A percentile compares a stretch with the other conserved stretches of the same genome.
Evolutionary conservation across 371 early-diverging fungal genomes (phyloP).

Genomic region (Haplosporangium sp.): DNA sequence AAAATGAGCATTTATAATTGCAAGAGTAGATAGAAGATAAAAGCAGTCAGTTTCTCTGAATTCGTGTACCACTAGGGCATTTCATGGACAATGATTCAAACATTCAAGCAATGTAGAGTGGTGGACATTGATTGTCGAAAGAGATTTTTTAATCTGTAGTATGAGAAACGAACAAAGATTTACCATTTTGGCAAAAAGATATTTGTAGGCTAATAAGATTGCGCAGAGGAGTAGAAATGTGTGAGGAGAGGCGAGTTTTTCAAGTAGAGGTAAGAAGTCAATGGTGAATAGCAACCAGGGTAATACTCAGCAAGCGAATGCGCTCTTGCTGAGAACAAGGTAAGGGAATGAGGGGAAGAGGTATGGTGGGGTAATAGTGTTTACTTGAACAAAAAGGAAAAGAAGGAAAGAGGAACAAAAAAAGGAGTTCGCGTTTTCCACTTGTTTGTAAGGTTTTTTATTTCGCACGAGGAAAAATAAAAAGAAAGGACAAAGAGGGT

Average conservation of each 20-base stretch:
- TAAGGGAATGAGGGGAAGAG: background rate
- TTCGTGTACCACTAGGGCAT: background rate
- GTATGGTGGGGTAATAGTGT: background rate
- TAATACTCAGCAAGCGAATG: slow-evolving; percentile 29
- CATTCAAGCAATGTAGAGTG: background rate
- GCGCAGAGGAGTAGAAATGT: slow-evolving; percentile 45
- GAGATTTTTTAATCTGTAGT: too few relatives aligned
- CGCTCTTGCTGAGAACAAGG: slow-evolving; percentile 19
- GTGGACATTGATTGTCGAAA: too few relatives aligned
- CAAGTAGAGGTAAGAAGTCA: slow-evolving; percentile 35
- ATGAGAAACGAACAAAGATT: background rate
- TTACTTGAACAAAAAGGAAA: background rate
- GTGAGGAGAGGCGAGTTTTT: slow-evolving; percentile 36
- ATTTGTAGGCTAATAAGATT: slow-evolving; percentile 41
- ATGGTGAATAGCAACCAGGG: slow-evolving; percentile 35
- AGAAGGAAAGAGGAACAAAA: background rate
- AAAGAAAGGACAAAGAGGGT: background rate
- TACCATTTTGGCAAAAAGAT: slow-evolving; percentile 50
- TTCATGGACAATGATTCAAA: background rate
- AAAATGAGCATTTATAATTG: too few relatives aligned
- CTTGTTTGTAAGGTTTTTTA: background rate
- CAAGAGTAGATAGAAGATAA: background rate
- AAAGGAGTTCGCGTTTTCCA: slow-evolving; percentile 9
- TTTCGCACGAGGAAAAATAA: slow-evolving; percentile 2
- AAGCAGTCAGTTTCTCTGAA: slow-evolving; percentile 10